Base-by-base conservation (phyloP, 2,329 filamentous ascomycete species). In the Penicillium sp. region DNA sequence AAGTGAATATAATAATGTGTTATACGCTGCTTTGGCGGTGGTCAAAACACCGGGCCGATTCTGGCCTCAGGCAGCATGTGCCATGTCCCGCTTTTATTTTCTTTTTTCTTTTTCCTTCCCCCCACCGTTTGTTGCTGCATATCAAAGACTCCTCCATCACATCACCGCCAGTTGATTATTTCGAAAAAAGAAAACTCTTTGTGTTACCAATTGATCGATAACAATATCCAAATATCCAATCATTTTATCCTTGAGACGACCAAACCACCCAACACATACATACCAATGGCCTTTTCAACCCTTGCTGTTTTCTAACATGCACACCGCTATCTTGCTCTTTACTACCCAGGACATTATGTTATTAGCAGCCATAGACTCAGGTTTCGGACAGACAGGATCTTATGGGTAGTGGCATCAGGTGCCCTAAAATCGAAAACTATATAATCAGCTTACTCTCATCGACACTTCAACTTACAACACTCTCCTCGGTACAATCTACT, bases 341-440 rank as follows among this genome's bases (percentile, higher is more conserved):
- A 24, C 42, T 46, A 53, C 20, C 18, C 35, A 4, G n/a, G 33
- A 48, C 23, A 33, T 42, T 23, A 55, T 55, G 52, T 20, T 43
- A 23, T 42, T 33, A 30, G 23, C 28, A 48, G 35, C 24, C 18
- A 48, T 23, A 9, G 24, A 40, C 5, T 48, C 33, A n/a, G 11
- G 26, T 18, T 55, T 23, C 16, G 30, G 42, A 48, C 24, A 48
- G 18, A 23, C 5, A 48, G 45, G 21, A 33, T 40, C 52, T 16
- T 55, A 52, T 61, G 58, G 47, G 50, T 63, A 14, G 49, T 21
- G 20, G 20, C 12, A 21, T 9, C 18, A 43, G 20, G 20, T 3
- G 20, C 40, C n/a, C 40, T 43, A 1, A 23, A 18, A 4, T 21
- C 5, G 16, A 30, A 30, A 38, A 38, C 33, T 4, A 16, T 6